These are phyloP conservation scores for Coemansia sp. DNA, from an alignment of 192 early-diverging fungal genomes.

Conservation along the genomic window DNA sequence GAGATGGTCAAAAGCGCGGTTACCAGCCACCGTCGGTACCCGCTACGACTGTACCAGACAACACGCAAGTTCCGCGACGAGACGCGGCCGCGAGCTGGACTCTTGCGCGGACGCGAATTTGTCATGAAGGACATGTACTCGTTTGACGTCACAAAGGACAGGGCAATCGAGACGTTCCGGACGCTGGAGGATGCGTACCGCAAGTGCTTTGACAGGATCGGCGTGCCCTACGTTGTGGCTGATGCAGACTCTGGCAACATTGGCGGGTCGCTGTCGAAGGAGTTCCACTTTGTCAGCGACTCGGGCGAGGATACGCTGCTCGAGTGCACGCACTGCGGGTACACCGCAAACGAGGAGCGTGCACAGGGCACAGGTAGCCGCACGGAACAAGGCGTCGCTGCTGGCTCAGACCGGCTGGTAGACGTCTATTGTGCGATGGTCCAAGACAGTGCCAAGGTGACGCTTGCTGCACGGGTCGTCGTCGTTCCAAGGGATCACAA, in stretches of 20 bases:
- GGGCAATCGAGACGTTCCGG: constrained; percentile 74
- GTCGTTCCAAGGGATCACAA: constrained; percentile 22
- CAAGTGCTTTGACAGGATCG: constrained; percentile 72
- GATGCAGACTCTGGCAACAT: constrained; percentile 92
- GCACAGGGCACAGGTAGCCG: constrained; percentile 38
- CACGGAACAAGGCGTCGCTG: background rate
- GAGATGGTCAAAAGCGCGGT: constrained; percentile 66
- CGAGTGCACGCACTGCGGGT: constrained; percentile 69
- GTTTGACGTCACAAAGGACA: constrained; percentile 70
- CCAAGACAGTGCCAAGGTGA: background rate
- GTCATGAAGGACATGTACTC: constrained; percentile 97
- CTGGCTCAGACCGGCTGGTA: background rate
- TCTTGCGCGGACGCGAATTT: constrained; percentile 86
- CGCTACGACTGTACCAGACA: constrained; percentile 85
- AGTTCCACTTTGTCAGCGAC: constrained; percentile 78
- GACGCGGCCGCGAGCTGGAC: constrained; percentile 74
- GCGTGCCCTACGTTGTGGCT: constrained; percentile 78
- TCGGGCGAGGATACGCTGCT: constrained; percentile 83
- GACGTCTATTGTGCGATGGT: constrained; percentile 8
- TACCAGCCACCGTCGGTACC: constrained; percentile 69
- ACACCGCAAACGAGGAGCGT: constrained; percentile 83
- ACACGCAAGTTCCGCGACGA: constrained; percentile 87
- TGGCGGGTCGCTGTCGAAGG: constrained; percentile 84
- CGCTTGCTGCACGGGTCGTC: background rate
- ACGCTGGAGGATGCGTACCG: constrained; percentile 73